Evolutionary conservation across 257 asterid genomes (phyloP), one percentile per base, ranked within the genome.

Genomic region (Perilla frutescens): DNA sequence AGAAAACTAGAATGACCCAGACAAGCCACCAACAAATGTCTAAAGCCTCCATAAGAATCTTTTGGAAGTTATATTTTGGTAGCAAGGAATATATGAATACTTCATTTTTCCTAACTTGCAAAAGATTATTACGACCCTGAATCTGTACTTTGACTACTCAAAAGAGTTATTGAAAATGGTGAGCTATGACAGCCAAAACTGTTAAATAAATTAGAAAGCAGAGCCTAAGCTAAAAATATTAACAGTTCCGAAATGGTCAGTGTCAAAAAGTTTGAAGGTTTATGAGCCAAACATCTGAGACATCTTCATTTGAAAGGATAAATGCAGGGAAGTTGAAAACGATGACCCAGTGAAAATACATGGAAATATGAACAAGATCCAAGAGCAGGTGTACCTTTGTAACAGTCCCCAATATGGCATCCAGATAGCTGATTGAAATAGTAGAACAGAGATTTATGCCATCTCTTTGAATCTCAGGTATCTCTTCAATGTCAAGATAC

Each of bases 381-480:
- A 29, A 65, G 53, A 73, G 56, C 59, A 75, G 61, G 62, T 58
- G 60, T 81, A 95, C 99, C 98, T 90, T 84, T 39, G 64, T 77
- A 71, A 81, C 73, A 77, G 97, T 81, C 68, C 98, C 98, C 77
- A 95, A 76, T 68, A 95, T 92, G 61, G 99, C 99, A 83, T 95
- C 98, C 77, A 95, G 84, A 80, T 95, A 95, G 85, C 87, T 85
- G 62, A 95, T 74, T 62, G 97, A 78, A 81, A 95, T 84, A 13
- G 87, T 83, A 76, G 99, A 95, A 57, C 55, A 71, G 29, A 95
- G 93, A 88, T 95, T 92, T 76, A 92, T 90, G 81, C 98, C 99
- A 77, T 95, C 97, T 82, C 97, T 86, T 86, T 95, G 97, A 71
- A 95, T 95, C 83, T 92, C 99, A 11, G 96, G 88, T 81, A 92